Percentiles rank a stretch among this genome's conserved stretches.
phyloP scores from a whole-genome alignment of 371 early-diverging fungal genomes.

The Mycotypha africana region DNA sequence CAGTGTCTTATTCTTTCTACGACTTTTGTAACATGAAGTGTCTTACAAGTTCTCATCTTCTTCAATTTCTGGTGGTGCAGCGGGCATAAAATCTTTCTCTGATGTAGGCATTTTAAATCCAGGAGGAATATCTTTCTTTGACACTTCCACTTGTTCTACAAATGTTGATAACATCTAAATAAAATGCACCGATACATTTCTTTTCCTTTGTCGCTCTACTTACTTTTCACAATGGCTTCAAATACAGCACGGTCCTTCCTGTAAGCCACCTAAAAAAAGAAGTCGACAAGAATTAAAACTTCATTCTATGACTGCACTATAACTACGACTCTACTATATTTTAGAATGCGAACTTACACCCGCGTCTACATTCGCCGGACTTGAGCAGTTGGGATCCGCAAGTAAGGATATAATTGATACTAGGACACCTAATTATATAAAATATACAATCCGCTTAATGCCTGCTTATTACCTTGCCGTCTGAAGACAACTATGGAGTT shows the following conservation, averaged over 20 bases:
- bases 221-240: conserved; percentile 64
- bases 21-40: too few species aligned
- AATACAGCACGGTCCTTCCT: conserved; percentile 68
- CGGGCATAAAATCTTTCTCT: conserved; percentile 43
- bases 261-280: conserved; percentile 59
- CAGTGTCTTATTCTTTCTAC: too few species aligned
- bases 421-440: conserved; percentile 78
- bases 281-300: too few species aligned
- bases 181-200: too few species aligned
- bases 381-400: conserved; percentile 95
- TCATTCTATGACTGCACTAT: too few species aligned
- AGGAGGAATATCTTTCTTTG: conserved; percentile 48
- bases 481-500: too few species aligned
- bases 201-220: too few species aligned
- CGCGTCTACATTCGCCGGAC: conserved; percentile 86
- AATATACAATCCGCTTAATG: too few species aligned
- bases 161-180: neutral
- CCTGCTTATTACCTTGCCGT: too few species aligned
- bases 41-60: conserved; percentile 50
- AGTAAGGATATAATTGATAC: conserved; percentile 87
- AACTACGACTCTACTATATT: neutral
- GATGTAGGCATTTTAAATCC: conserved; percentile 52
- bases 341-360: conserved; percentile 36
- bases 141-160: conserved; percentile 49
- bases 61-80: conserved; percentile 41